Percentiles rank a stretch among this genome's conserved stretches.
Conservation (phyloP, 768 basidiomycete genomes). For the Kwoniella dejecticola region DNA sequence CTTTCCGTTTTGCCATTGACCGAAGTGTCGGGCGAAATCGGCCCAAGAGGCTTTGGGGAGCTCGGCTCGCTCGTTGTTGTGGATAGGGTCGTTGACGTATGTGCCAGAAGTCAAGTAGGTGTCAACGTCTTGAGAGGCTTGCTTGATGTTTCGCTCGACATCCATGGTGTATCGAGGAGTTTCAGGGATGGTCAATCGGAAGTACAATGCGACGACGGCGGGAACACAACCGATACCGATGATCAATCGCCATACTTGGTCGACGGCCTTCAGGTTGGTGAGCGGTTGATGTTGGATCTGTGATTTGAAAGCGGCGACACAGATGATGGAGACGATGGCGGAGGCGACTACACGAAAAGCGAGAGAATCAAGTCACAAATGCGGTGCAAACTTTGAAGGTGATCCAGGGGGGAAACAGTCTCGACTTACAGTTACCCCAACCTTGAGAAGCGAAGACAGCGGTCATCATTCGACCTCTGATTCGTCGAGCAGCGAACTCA, state of each 20-base stretch:
- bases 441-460: slow-evolving; percentile 84
- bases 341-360: slow-evolving; percentile 63
- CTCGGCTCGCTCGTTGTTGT: slow-evolving; percentile 63
- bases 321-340: slow-evolving; percentile 67
- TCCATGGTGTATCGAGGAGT: slow-evolving; percentile 91
- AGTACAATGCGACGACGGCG: slow-evolving; percentile 78
- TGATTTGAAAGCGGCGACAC: slow-evolving; percentile 70
- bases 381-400: too few species aligned
- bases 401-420: too few species aligned
- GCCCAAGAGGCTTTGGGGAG: slow-evolving; percentile 69
- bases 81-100: slow-evolving; percentile 62
- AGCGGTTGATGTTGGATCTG: slow-evolving; percentile 61
- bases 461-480: slow-evolving; percentile 83
- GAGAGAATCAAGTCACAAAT: not conserved
- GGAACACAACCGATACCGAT: slow-evolving; percentile 87
- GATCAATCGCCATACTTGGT: slow-evolving; percentile 80
- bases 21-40: slow-evolving; percentile 69
- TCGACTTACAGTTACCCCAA: slow-evolving; percentile 81
- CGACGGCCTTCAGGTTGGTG: slow-evolving; percentile 61
- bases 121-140: slow-evolving; percentile 73
- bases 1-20: slow-evolving; percentile 76
- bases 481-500: slow-evolving; percentile 77
- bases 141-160: slow-evolving; percentile 77
- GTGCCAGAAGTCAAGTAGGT: slow-evolving; percentile 64
- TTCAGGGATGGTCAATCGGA: slow-evolving; percentile 89